These are phyloP conservation scores for Trichoderma asperellum DNA, from an alignment of 2,329 filamentous ascomycete species.

Conservation along the genomic window DNA sequence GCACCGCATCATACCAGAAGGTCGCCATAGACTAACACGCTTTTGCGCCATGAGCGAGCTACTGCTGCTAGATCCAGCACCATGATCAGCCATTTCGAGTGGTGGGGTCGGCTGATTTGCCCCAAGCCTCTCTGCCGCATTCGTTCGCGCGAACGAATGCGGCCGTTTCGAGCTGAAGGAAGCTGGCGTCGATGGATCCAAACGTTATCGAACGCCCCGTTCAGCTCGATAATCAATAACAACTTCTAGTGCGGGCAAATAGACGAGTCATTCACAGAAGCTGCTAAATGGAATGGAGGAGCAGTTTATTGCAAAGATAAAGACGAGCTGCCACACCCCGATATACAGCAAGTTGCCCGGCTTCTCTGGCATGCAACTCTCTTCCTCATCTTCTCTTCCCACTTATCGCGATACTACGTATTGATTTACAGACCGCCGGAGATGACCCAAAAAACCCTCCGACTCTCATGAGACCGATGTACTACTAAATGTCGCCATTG, in stretches of 20 bases:
- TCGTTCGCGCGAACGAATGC: conserved; percentile 18
- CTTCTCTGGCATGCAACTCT: background rate
- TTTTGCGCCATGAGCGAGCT: background rate
- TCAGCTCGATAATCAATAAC: background rate
- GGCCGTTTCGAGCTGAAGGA: conserved; percentile 11
- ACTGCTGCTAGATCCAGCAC: background rate
- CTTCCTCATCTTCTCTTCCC: background rate
- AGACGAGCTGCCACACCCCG: conserved; percentile 9
- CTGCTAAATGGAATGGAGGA: background rate
- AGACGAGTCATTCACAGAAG: background rate
- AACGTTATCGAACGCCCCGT: background rate
- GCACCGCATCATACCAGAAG: background rate
- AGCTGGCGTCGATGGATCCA: background rate
- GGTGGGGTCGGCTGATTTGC: conserved; percentile 24
- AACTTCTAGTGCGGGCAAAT: conserved; percentile 12
- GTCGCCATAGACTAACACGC: background rate
- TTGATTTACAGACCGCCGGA: background rate
- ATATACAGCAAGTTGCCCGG: conserved; percentile 18
- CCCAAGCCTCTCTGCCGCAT: conserved; percentile 6
- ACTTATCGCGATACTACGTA: background rate
- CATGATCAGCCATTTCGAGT: background rate
- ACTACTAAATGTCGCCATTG: background rate
- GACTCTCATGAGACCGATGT: conserved; percentile 10
- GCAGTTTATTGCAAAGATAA: background rate
- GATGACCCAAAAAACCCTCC: background rate